phyloP scores from a whole-genome alignment of 306 rosid genomes.

The Vachellia collinsii region DNA sequence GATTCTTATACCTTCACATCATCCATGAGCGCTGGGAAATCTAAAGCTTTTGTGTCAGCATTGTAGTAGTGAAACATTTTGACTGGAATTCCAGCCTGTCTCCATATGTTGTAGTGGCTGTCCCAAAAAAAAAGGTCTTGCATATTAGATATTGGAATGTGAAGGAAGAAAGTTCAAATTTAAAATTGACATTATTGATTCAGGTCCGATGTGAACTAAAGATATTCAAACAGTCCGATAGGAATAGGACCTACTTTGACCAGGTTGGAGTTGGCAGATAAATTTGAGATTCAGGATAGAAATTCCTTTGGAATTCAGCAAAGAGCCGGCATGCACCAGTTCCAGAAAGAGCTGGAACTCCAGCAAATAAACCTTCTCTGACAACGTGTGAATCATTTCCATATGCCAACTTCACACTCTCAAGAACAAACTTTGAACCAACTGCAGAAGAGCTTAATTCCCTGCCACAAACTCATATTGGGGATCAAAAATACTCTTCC shows the following conservation, averaged over 20 bases:
- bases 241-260: constrained; percentile 63
- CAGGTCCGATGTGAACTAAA: not conserved
- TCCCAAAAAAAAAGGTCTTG: constrained; percentile 1
- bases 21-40: constrained; percentile 67
- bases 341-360: constrained; percentile 84
- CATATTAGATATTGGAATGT: constrained; percentile 29
- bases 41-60: constrained; percentile 74
- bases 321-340: constrained; percentile 88
- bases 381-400: constrained; percentile 70
- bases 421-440: constrained; percentile 44
- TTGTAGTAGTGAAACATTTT: constrained; percentile 77
- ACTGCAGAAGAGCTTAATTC: constrained; percentile 25
- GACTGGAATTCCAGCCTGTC: constrained; percentile 72
- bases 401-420: constrained; percentile 81
- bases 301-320: constrained; percentile 80
- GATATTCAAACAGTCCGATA: not conserved
- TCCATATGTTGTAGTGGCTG: constrained; percentile 92
- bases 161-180: not conserved
- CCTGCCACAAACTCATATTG: constrained; percentile 32
- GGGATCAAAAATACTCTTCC: not conserved
- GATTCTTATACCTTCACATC: constrained; percentile 53
- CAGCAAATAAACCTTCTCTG: constrained; percentile 73
- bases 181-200: not conserved
- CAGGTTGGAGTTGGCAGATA: constrained; percentile 85
- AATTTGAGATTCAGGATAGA: constrained; percentile 70